These are phyloP conservation scores for Paramecium octaurelia DNA, from an alignment of 73 alveolate genomes.

Conservation along the genomic window DNA sequence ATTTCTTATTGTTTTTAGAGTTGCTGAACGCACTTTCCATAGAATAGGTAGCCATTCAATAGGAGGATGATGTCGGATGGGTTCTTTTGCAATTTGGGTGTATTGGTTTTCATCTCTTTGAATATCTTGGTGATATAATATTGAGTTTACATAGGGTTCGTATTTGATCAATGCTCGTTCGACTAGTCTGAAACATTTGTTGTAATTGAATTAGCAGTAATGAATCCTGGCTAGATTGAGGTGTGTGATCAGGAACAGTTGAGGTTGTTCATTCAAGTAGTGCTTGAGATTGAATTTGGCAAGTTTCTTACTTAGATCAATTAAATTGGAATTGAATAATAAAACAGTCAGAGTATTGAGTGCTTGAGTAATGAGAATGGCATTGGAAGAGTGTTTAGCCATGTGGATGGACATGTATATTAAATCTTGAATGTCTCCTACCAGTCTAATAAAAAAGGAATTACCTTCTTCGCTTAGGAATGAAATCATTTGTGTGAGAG, in stretches of 20 bases:
- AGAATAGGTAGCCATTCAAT: slow-evolving; percentile 10
- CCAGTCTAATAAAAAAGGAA: neutral
- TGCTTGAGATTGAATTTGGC: slow-evolving; percentile 7
- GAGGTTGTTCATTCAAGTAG: neutral
- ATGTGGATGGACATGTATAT: neutral
- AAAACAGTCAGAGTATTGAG: slow-evolving; percentile 5
- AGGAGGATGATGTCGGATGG: neutral
- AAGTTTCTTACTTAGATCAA: slow-evolving; percentile 9
- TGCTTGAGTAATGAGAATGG: neutral
- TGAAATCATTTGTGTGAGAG: neutral
- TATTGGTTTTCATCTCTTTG: slow-evolving; percentile 1
- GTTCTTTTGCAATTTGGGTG: neutral
- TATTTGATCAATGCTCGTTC: slow-evolving; percentile 8
- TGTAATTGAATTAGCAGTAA: neutral
- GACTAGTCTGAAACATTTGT: neutral
- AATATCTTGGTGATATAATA: neutral
- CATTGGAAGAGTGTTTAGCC: neutral
- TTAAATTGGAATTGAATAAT: neutral
- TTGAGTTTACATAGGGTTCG: slow-evolving; percentile 25
- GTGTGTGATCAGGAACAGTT: neutral
- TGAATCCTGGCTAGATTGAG: slow-evolving; percentile 4
- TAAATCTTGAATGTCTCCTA: neutral
- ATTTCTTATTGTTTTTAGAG: neutral
- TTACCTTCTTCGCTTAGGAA: neutral
- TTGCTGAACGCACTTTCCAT: neutral